Evolutionary conservation across 768 basidiomycete species (phyloP), one percentile per base, ranked within the genome.

Genomic region (Coprinopsis marcescibilis): DNA sequence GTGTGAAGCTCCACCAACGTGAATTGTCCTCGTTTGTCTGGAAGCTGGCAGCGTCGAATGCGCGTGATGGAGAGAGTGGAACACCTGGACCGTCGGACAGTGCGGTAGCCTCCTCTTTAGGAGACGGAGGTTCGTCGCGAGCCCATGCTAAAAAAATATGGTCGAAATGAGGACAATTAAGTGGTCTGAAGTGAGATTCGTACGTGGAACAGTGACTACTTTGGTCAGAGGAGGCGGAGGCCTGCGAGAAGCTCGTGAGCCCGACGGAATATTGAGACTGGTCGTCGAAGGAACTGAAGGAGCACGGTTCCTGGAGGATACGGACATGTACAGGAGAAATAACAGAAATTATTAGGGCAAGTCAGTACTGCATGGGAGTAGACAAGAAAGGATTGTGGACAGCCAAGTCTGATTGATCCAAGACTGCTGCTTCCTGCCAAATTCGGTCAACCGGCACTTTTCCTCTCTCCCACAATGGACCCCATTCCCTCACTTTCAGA

Each of bases 111-210:
- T 69, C 71, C 39, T 79, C 73, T 34, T 67, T 75, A 1, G 86
- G 85, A 0, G 86, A 88, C 3, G 85, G 85, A 3, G 86, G 86
- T 58, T 91, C 89, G 59, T 90, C 83, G 54, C 77, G 72, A 3
- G 88, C 89, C 88, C 88, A 91, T 40, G 89, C 88, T 91, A 52
- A 44, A 11, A 39, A 44, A 13, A 25, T 47, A 34, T 48, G 48
- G 24, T 42, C 30, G 19, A 19, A 23, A 44, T 21, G 47, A 2
- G 46, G 47, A 29, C 38, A 53, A 45, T n/a, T 37, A 48, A 34
- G 32, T 12, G 30, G 36, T 30, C 27, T 33, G 46, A 34, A 45
- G 20, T 30, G 25, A 23, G 40, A 24, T 11, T 73, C 79, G 57
- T 62, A 89, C 86, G 85, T 50, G 86, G 86, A 25, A 75, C 69